Conservation (phyloP, 352 stramenopile species). For the Globisporangium alternatum region DNA sequence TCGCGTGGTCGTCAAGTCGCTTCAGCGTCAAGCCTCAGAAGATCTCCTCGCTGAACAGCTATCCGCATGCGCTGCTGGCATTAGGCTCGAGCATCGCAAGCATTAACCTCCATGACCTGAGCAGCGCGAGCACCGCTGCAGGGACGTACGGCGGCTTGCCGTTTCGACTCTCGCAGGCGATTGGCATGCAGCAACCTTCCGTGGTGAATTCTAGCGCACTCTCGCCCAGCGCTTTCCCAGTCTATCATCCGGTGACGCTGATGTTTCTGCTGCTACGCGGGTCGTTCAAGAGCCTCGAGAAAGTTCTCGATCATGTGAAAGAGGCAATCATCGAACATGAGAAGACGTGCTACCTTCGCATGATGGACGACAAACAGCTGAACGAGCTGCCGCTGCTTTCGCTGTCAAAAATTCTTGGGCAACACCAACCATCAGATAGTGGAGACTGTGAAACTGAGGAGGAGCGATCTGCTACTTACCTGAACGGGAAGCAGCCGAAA, state of each 20-base stretch:
- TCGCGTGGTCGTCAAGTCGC: conserved; percentile 62
- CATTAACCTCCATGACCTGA: conserved; percentile 56
- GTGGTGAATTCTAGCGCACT: conserved; percentile 13
- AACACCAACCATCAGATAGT: neutral
- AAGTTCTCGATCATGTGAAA: conserved; percentile 54
- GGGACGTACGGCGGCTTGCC: conserved; percentile 10
- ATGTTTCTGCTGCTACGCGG: conserved; percentile 70
- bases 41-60: conserved; percentile 50
- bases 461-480: conserved; percentile 43
- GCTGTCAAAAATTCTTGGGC: conserved; percentile 45
- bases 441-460: conserved; percentile 9
- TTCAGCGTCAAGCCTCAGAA: conserved; percentile 49
- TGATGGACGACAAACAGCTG: conserved; percentile 55
- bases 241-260: conserved; percentile 59
- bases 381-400: conserved; percentile 46
- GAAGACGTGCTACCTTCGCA: conserved; percentile 74
- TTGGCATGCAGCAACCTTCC: neutral
- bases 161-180: conserved; percentile 13
- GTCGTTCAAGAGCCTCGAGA: conserved; percentile 59
- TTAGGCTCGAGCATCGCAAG: conserved; percentile 52
- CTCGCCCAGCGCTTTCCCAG: conserved; percentile 21
- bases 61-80: conserved; percentile 44
- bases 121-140: conserved; percentile 11
- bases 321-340: conserved; percentile 60
- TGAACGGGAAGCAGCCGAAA: conserved; percentile 30